phyloP scores from a whole-genome alignment of 345 rosid genomes.

The Mangifera indica region DNA sequence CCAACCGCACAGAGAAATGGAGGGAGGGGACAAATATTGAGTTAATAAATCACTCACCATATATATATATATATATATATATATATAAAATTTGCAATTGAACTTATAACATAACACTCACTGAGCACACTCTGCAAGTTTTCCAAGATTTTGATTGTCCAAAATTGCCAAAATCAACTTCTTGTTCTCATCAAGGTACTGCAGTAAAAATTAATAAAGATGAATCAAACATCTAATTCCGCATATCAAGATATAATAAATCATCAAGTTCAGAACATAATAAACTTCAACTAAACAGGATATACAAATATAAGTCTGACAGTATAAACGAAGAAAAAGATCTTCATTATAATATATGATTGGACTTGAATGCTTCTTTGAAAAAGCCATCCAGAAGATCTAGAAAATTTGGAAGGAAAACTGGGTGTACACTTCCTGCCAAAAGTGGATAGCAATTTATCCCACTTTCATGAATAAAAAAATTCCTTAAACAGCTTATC shows the following conservation, averaged over 20 bases:
- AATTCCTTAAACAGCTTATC: not conserved
- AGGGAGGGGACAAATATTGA: not conserved
- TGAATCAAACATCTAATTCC: not conserved
- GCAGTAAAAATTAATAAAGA: constrained; percentile 28
- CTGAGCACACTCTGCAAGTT: constrained; percentile 85
- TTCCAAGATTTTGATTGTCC: constrained; percentile 92
- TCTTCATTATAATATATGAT: not conserved
- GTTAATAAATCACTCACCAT: constrained; percentile 46
- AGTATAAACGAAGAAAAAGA: not conserved
- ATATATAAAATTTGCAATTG: not conserved
- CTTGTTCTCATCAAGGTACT: constrained; percentile 95
- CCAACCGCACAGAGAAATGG: not conserved
- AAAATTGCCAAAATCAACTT: constrained; percentile 80
- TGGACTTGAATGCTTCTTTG: not conserved
- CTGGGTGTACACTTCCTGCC: not conserved
- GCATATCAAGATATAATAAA: not conserved
- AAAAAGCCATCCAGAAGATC: not conserved
- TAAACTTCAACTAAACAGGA: not conserved
- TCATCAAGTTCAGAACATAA: not conserved
- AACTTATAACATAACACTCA: not conserved
- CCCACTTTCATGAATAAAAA: not conserved
- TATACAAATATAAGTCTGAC: not conserved
- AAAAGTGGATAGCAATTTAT: not conserved
- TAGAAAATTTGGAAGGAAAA: not conserved
- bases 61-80: too few species aligned